Conservation (phyloP, 2,329 filamentous ascomycete species). For the Microdochium nivale region DNA sequence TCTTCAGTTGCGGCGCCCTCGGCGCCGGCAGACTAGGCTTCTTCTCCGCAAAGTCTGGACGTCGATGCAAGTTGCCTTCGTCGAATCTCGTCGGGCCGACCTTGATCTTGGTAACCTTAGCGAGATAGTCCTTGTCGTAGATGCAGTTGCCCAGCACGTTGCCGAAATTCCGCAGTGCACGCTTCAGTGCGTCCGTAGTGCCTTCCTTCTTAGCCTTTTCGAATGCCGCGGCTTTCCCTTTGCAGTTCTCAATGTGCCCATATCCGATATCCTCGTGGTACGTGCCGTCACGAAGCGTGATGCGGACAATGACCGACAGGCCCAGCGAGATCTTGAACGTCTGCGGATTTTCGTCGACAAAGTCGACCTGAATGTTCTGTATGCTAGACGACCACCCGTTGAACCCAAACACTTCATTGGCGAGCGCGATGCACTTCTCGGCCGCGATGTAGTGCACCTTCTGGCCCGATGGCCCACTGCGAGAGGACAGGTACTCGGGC, state of each 20-base stretch:
- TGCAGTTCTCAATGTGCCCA: constrained; percentile 91
- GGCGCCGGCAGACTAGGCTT: constrained; percentile 24
- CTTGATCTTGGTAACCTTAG: constrained; percentile 86
- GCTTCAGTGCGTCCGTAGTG: constrained; percentile 87
- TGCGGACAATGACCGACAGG: constrained; percentile 80
- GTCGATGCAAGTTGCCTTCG: constrained; percentile 70
- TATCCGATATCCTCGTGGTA: constrained; percentile 98
- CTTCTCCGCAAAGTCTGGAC: constrained; percentile 64
- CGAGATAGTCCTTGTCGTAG: constrained; percentile 91
- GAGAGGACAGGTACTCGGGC: constrained; percentile 87
- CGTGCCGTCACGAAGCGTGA: constrained; percentile 88
- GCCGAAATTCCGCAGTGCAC: constrained; percentile 83
- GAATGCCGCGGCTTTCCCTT: constrained; percentile 89
- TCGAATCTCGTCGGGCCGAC: constrained; percentile 69
- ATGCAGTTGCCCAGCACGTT: constrained; percentile 98
- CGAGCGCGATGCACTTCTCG: constrained; percentile 91
- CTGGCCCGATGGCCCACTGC: constrained; percentile 72
- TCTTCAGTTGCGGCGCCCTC: constrained; percentile 6
- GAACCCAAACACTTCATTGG: constrained; percentile 93
- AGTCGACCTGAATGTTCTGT: constrained; percentile 89
- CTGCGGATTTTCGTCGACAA: constrained; percentile 77
- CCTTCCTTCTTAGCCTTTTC: constrained; percentile 99
- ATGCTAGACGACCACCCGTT: constrained; percentile 98
- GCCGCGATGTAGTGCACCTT: constrained; percentile 93
- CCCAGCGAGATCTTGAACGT: constrained; percentile 77